phyloP scores from a whole-genome alignment of 1,284 basidiomycete species.

The Salmacisia buchloeana region DNA sequence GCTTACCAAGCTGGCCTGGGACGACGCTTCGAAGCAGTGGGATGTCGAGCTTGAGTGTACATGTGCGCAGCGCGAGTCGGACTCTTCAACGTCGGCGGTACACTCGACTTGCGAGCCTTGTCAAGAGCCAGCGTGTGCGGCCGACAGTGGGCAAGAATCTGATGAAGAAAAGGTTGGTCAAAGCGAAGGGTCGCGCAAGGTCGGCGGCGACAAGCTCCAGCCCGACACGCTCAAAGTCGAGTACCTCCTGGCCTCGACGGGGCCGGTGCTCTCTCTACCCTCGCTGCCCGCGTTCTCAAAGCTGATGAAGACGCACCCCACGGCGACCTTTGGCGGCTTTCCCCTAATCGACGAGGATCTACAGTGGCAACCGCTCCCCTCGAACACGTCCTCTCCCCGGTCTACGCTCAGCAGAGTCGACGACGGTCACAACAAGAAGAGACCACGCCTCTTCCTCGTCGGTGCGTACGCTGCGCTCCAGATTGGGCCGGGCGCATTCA shows the following conservation, averaged over 20 bases:
- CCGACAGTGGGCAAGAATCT: not conserved
- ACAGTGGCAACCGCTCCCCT: conserved; percentile 29
- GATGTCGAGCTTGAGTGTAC: not conserved
- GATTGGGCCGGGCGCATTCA: conserved; percentile 50
- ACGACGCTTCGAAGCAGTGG: not conserved
- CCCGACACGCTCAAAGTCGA: conserved; percentile 12
- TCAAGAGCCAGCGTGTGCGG: not conserved
- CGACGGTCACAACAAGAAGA: conserved; percentile 11
- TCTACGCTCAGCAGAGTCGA: not conserved
- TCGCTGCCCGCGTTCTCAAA: conserved; percentile 34
- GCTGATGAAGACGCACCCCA: conserved; percentile 25
- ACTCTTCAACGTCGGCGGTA: not conserved
- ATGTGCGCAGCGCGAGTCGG: not conserved
- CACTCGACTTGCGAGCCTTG: conserved; percentile 8
- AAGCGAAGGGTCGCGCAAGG: not conserved
- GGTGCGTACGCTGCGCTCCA: conserved; percentile 40
- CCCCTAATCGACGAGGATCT: conserved; percentile 48
- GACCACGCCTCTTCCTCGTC: conserved; percentile 47
- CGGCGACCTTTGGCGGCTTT: conserved; percentile 41
- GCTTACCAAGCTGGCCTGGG: conserved; percentile 19
- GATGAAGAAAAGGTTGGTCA: not conserved
- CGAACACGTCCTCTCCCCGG: conserved; percentile 8
- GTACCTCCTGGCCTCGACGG: conserved; percentile 48
- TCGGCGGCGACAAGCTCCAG: not conserved
- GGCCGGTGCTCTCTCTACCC: conserved; percentile 31